phyloP scores from a whole-genome alignment of 495 filamentous ascomycete genomes.

The Aspergillus ellipticus region DNA sequence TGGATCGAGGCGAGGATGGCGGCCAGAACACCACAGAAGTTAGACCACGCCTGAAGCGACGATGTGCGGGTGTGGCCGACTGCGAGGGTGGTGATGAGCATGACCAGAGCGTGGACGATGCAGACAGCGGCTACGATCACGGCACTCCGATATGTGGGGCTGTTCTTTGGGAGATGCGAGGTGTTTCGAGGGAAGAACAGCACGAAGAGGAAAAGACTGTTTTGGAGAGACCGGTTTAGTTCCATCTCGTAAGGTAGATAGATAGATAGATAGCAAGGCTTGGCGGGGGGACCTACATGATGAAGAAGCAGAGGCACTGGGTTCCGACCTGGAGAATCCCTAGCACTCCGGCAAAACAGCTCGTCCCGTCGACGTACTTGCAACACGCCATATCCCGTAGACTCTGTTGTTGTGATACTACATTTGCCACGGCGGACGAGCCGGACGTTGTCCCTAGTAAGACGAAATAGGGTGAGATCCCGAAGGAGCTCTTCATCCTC shows the following conservation, averaged over 20 bases:
- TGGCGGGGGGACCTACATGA: conserved; percentile 62
- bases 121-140: conserved; percentile 65
- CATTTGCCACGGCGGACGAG: conserved; percentile 85
- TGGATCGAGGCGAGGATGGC: conserved; percentile 80
- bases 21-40: conserved; percentile 73
- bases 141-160: conserved; percentile 70
- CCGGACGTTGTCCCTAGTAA: conserved; percentile 85
- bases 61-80: conserved; percentile 55
- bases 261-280: background rate
- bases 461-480: conserved; percentile 91
- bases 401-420: conserved; percentile 75
- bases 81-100: conserved; percentile 61
- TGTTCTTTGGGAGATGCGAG: conserved; percentile 37
- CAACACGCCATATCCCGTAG: conserved; percentile 81
- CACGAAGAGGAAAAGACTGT: conserved; percentile 78
- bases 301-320: conserved; percentile 87
- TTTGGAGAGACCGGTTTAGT: background rate
- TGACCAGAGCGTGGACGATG: conserved; percentile 64
- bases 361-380: conserved; percentile 69
- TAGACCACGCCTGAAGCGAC: conserved; percentile 70
- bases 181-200: conserved; percentile 73
- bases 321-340: conserved; percentile 86
- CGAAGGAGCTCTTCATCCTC: conserved; percentile 79
- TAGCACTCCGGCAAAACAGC: conserved; percentile 78
- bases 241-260: background rate